Percentiles rank a stretch among this genome's conserved stretches.
phyloP scores from a whole-genome alignment of 495 filamentous ascomycete species.

The Penicillium atrosanguineum region DNA sequence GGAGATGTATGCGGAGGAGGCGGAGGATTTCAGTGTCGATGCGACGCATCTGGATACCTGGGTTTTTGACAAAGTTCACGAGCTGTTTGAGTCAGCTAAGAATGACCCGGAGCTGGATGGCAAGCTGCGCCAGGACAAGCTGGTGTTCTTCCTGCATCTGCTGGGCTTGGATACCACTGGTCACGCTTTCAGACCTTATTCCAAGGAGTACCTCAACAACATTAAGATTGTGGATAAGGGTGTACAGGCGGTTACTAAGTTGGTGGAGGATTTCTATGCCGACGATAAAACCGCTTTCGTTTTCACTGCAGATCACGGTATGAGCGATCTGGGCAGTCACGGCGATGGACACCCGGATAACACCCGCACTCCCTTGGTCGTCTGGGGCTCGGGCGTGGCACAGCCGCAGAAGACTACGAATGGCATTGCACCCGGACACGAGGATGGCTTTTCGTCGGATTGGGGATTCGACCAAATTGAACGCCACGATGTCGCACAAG shows the following conservation, averaged over 20 bases:
- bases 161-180: constrained; percentile 95
- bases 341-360: constrained; percentile 98
- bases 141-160: constrained; percentile 96
- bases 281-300: constrained; percentile 92
- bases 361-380: constrained; percentile 89
- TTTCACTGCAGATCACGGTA: constrained; percentile 97
- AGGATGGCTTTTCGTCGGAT: constrained; percentile 87
- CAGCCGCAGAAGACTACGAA: constrained; percentile 58
- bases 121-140: constrained; percentile 74
- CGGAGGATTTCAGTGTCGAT: constrained; percentile 86
- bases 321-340: constrained; percentile 98
- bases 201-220: constrained; percentile 90
- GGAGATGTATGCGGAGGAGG: constrained; percentile 76
- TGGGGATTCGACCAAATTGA: constrained; percentile 80
- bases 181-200: constrained; percentile 86
- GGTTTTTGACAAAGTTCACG: constrained; percentile 93
- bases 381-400: constrained; percentile 91
- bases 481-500: constrained; percentile 89
- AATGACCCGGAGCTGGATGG: constrained; percentile 72
- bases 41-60: constrained; percentile 81
- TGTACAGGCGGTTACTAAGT: constrained; percentile 72
- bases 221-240: constrained; percentile 93
- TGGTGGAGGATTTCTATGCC: constrained; percentile 87
- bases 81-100: constrained; percentile 75
- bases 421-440: constrained; percentile 69